Conservation (phyloP, 768 basidiomycete species). For the Asterophora parasitica region DNA sequence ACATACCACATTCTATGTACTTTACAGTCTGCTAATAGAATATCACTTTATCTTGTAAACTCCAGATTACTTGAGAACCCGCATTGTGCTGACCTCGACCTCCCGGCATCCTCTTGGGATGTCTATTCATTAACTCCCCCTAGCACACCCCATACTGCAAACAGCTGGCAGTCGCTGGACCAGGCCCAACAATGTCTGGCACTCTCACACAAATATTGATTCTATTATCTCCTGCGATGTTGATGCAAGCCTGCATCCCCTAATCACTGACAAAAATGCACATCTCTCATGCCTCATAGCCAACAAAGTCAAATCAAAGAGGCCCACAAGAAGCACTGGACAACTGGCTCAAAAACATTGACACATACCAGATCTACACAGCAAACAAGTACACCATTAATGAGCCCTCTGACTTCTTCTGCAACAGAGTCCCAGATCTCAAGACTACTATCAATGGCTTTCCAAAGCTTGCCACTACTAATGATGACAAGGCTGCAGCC, state of each 20-base stretch:
- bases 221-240: background rate
- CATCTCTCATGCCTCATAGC: background rate
- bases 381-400: constrained; percentile 3
- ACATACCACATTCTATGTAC: too few species aligned
- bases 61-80: too few species aligned
- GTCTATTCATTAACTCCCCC: too few species aligned
- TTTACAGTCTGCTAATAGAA: too few species aligned
- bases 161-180: constrained; percentile 18
- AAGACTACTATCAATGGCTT: background rate
- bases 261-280: background rate
- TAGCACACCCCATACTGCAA: background rate
- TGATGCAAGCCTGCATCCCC: background rate
- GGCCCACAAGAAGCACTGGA: background rate
- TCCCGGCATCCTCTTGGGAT: too few species aligned
- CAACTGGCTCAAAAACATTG: constrained; percentile 7
- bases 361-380: background rate
- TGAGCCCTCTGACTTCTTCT: constrained; percentile 3
- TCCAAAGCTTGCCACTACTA: background rate
- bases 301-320: background rate
- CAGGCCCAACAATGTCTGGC: background rate
- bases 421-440: background rate
- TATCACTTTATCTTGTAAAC: too few species aligned
- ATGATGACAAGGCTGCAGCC: constrained; percentile 1
- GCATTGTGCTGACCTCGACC: too few species aligned
- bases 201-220: background rate